A percentile compares a stretch with the other conserved stretches of the same genome.
These are phyloP conservation scores for Gnetum montanum DNA, from an alignment of 75 land plant species.

Conservation along the genomic window DNA sequence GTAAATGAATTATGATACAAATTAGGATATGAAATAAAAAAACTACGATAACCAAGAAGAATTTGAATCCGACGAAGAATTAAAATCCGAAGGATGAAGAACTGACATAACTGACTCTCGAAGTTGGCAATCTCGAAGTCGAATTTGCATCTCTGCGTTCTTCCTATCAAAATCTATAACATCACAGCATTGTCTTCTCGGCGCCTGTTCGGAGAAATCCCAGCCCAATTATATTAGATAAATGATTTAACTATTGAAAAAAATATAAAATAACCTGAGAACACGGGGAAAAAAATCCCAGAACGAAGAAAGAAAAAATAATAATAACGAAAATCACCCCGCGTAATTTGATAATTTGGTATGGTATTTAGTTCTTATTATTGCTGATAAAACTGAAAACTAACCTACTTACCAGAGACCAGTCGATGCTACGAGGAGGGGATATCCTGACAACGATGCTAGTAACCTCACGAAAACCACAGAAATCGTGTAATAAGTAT, in stretches of 20 bases:
- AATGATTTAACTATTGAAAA: neutral
- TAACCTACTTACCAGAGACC: neutral
- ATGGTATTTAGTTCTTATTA: neutral
- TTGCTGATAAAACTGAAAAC: neutral
- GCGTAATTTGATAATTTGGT: neutral
- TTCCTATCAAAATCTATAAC: neutral
- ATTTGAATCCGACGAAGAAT: no score
- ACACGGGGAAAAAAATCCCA: neutral
- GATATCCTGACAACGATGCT: neutral
- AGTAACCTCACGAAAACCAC: neutral
- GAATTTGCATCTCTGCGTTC: neutral
- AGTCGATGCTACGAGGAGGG: neutral
- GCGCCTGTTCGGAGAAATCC: neutral
- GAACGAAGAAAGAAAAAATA: neutral
- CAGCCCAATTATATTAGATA: neutral
- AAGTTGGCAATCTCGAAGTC: neutral
- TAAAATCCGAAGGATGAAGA: no score
- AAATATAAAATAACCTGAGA: neutral
- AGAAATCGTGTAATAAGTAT: neutral
- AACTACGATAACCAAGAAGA: no score
- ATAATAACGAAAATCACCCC: neutral
- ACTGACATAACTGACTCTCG: neutral
- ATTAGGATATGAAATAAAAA: no score
- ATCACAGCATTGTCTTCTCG: conserved; percentile 1
- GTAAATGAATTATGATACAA: no score